A percentile compares a stretch with the other conserved stretches of the same genome.
Evolutionary conservation across 352 stramenopile genomes (phyloP).

Genomic region (Aphanomyces invadans): DNA sequence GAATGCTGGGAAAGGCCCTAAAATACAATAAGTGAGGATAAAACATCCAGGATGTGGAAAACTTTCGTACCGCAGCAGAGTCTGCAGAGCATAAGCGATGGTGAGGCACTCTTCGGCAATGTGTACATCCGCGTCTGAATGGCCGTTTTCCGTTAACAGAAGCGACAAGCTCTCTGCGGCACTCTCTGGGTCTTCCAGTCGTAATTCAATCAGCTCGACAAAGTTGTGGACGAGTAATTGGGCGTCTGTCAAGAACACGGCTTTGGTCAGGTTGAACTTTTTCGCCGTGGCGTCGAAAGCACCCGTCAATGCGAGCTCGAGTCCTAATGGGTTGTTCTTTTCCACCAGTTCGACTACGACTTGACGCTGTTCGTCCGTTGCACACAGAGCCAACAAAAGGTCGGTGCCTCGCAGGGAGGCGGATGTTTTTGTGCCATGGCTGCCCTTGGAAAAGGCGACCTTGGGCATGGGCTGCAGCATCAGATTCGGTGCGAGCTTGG

Average conservation of each 20-base stretch:
- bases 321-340: slow-evolving; percentile 7
- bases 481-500: slow-evolving; percentile 11
- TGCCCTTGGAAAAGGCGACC: not conserved
- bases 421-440: not conserved
- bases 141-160: slow-evolving; percentile 14
- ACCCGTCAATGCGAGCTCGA: not conserved
- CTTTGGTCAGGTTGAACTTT: slow-evolving; percentile 15
- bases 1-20: slow-evolving; percentile 18
- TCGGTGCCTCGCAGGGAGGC: not conserved
- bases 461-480: slow-evolving; percentile 17
- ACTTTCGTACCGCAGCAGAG: slow-evolving; percentile 14
- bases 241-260: slow-evolving; percentile 13
- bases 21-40: not conserved
- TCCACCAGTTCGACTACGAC: slow-evolving; percentile 7
- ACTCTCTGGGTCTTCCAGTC: slow-evolving; percentile 15
- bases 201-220: slow-evolving; percentile 19
- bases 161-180: not conserved
- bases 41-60: not conserved
- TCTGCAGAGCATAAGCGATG: slow-evolving; percentile 20
- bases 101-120: slow-evolving; percentile 23
- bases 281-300: slow-evolving; percentile 18
- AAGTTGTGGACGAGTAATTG: slow-evolving; percentile 15
- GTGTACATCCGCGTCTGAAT: not conserved
- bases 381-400: slow-evolving; percentile 2
- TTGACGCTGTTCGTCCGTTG: slow-evolving; percentile 10